Evolutionary conservation across 352 stramenopile species (phyloP).

Genomic region (Pythium periplocum): DNA sequence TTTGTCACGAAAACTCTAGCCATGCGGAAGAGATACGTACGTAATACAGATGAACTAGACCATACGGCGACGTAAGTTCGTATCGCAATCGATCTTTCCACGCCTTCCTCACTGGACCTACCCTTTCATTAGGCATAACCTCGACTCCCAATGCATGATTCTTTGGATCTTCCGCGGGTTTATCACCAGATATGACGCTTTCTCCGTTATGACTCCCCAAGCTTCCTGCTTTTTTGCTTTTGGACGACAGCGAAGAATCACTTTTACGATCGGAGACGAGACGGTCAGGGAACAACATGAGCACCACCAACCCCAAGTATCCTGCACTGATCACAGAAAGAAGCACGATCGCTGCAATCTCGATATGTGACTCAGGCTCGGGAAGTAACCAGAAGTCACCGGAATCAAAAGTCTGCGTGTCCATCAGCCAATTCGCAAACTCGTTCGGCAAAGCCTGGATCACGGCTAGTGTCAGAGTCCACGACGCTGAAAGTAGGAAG

Average conservation of each 20-base stretch:
- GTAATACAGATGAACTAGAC: conserved; percentile 8
- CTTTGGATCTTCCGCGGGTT: neutral
- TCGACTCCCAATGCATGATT: neutral
- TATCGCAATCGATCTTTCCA: conserved; percentile 1
- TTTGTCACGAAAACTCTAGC: too few relatives aligned
- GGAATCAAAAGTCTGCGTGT: conserved; percentile 31
- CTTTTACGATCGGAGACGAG: conserved; percentile 12
- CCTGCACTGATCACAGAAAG: conserved; percentile 26
- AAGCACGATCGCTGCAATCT: conserved; percentile 17
- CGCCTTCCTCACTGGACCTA: neutral
- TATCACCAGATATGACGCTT: neutral
- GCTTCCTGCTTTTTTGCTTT: conserved; percentile 1
- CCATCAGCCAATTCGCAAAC: conserved; percentile 36
- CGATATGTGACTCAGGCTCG: conserved; percentile 14
- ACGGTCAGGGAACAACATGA: conserved; percentile 27
- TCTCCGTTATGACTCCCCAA: neutral
- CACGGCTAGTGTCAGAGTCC: conserved; percentile 29
- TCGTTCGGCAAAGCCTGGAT: conserved; percentile 32
- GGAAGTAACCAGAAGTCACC: conserved; percentile 46
- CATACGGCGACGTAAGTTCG: conserved; percentile 5
- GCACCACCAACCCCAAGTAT: conserved; percentile 25
- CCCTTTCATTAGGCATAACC: neutral
- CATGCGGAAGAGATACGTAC: conserved; percentile 1
- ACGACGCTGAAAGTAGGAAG: conserved; percentile 27
- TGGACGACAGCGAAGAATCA: conserved; percentile 8